A percentile compares a stretch with the other conserved stretches of the same genome.
Evolutionary conservation across 2,329 filamentous ascomycete genomes (phyloP).

Genomic region (Neonectria faginata): DNA sequence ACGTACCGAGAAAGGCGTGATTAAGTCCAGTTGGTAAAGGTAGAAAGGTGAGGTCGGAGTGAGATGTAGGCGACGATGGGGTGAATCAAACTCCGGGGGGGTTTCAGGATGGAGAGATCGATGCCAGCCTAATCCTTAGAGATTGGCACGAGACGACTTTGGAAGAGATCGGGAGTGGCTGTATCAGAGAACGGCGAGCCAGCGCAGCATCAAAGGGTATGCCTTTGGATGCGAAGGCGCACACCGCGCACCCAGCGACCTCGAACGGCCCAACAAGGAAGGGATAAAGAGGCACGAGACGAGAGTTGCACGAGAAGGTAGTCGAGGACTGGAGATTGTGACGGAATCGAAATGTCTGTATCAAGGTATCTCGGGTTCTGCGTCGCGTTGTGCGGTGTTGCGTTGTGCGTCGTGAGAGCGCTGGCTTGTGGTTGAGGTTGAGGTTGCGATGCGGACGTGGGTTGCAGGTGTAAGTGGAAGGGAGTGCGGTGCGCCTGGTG

Average conservation of each 20-base stretch:
- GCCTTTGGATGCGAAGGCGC: conserved; percentile 10
- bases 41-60: conserved; percentile 25
- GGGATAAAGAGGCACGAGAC: conserved; percentile 13
- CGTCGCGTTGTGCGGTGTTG: conserved; percentile 30
- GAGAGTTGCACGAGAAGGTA: conserved; percentile 23
- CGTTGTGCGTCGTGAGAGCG: conserved; percentile 24
- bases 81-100: conserved; percentile 39
- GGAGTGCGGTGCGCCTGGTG: conserved; percentile 28
- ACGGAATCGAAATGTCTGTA: conserved; percentile 12
- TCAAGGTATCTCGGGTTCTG: conserved; percentile 11
- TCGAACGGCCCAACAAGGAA: conserved; percentile 18
- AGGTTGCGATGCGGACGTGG: conserved; percentile 18
- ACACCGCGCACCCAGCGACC: conserved; percentile 20
- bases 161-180: conserved; percentile 34
- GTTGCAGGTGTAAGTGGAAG: conserved; percentile 29
- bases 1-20: conserved; percentile 36
- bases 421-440: conserved; percentile 25
- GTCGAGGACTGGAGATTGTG: conserved; percentile 5
- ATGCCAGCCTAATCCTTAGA: conserved; percentile 30
- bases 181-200: conserved; percentile 37
- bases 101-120: conserved; percentile 31
- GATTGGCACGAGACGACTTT: conserved; percentile 25
- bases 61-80: conserved; percentile 25
- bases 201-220: conserved; percentile 17
- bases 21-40: conserved; percentile 15